Percentiles rank a stretch among this genome's conserved stretches.
Conservation (phyloP, 371 early-diverging fungal species). For the Conidiobolus incongruus region DNA sequence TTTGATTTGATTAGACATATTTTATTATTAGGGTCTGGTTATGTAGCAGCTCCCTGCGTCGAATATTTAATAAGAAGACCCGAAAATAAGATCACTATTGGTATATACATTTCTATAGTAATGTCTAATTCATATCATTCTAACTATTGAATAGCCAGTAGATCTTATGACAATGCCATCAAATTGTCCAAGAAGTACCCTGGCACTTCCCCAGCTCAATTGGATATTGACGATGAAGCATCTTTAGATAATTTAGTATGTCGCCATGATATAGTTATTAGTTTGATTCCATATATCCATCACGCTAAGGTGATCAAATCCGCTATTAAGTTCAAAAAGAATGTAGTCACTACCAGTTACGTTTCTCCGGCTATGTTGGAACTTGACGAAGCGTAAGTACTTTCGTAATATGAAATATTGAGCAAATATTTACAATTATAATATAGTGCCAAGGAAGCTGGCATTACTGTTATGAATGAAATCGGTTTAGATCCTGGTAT, state of each 20-base stretch:
- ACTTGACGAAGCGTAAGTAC: constrained; percentile 43
- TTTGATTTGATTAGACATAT: constrained; percentile 27
- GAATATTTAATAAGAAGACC: constrained; percentile 75
- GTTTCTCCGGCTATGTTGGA: constrained; percentile 72
- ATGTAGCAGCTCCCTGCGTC: constrained; percentile 87
- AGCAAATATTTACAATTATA: too few relatives aligned
- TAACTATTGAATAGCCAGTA: constrained; percentile 33
- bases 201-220: constrained; percentile 29
- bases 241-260: constrained; percentile 75
- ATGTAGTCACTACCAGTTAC: constrained; percentile 80
- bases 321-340: constrained; percentile 53
- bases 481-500: constrained; percentile 90
- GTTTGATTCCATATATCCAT: constrained; percentile 69
- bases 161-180: constrained; percentile 52
- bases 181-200: constrained; percentile 31
- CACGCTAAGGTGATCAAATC: constrained; percentile 70
- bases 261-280: constrained; percentile 57
- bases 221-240: constrained; percentile 59
- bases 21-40: constrained; percentile 90
- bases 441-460: constrained; percentile 45
- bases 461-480: constrained; percentile 73
- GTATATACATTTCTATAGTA: constrained; percentile 9
- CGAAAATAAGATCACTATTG: constrained; percentile 64
- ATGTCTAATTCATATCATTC: neutral
- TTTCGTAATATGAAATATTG: neutral